Evolutionary conservation across 2,329 filamentous ascomycete species (phyloP), one percentile per base, ranked within the genome.

Genomic region (Xylariaceae sp.): DNA sequence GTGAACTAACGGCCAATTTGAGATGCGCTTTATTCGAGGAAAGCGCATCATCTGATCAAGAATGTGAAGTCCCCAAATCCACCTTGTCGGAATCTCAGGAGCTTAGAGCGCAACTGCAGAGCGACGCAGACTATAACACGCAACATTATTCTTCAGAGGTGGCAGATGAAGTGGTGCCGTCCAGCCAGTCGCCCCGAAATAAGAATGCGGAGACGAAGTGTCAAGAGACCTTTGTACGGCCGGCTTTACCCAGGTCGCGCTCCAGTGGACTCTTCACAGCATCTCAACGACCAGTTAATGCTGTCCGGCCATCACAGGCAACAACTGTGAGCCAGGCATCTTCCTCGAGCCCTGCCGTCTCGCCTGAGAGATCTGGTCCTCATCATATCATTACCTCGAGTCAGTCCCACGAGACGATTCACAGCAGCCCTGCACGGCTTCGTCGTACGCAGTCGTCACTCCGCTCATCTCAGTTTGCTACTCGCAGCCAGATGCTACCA

Each of bases 1-100:
- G 77, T 5, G 71, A 78, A 52, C 62, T 84, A 11, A 70, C 83
- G 36, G 77, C 72, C 42, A 84, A 84, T 47, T 59, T 85, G 25
- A 67, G 74, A 14, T 72, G 72, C 33, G 73, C 76, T 5, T 58
- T 82, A 1, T 72, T 82, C 44, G 61, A 42, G 3, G 54, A 57
- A 12, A 62, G 65, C 6, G 50, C 47, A 2, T 50, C 22, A 59
- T 63, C 4, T 43, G 49, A 7, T 42, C 55, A 38, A 17, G 20
- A 47, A 25, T 2, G 51, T 37, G 20, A 46, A 10, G 41, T 48
- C 44, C 16, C 6, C 3, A 25, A 54, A 36, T 32, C 48, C 5
- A 42, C 50, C 42, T 29, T 64, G 45, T 72, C 71, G 3, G 62
- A 75, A 14, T 77, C 75, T 2, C 75, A 79, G 48, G 71, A 79